Conservation (phyloP, 225 moss, liverwort and hornwort genomes). For the Thuidium tamariscinum region DNA sequence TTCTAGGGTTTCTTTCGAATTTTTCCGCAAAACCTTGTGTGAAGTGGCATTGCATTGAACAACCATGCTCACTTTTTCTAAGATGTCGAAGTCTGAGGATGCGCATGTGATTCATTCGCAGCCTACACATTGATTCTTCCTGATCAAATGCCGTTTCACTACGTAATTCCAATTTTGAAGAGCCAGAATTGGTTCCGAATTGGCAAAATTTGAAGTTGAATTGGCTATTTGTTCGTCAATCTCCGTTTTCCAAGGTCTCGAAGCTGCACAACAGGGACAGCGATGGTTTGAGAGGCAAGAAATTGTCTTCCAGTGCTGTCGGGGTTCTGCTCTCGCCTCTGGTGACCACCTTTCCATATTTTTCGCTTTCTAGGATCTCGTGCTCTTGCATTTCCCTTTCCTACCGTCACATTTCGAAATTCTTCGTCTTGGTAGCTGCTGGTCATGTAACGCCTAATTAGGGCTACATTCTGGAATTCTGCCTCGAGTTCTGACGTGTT, state of each 20-base stretch:
- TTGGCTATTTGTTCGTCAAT: neutral
- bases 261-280: neutral
- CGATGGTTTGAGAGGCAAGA: conserved; percentile 44
- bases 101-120: neutral
- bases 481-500: neutral
- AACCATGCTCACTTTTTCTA: neutral
- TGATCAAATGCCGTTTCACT: neutral
- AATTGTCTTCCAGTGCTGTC: conserved; percentile 32
- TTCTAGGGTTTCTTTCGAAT: neutral
- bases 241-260: neutral
- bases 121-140: neutral
- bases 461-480: neutral
- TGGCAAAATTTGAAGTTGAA: neutral
- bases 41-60: neutral
- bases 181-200: neutral
- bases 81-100: too few species aligned
- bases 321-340: conserved; percentile 49
- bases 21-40: neutral
- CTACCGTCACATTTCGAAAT: neutral
- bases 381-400: neutral
- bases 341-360: conserved; percentile 73
- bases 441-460: neutral
- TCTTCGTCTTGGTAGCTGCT: neutral
- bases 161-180: neutral
- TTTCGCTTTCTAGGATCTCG: neutral